phyloP scores from a whole-genome alignment of 164 flowering plant species.

The Stephania japonica region DNA sequence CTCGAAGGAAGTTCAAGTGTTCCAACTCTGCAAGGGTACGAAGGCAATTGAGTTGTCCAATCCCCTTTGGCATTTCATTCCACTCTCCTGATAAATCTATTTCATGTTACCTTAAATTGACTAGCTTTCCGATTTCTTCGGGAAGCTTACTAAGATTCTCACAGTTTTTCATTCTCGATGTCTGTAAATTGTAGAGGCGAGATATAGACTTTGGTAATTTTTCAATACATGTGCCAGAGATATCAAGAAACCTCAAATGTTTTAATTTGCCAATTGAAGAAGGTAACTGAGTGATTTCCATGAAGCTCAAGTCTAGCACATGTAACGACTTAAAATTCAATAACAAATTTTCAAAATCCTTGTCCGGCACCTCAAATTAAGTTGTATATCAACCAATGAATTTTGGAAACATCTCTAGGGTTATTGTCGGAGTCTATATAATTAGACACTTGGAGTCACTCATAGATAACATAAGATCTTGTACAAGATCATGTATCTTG shows the following conservation, averaged over 20 bases:
- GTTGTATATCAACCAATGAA: not conserved
- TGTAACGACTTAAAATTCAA: not conserved
- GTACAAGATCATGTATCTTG: not conserved
- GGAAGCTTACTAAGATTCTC: not conserved
- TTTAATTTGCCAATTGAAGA: not conserved
- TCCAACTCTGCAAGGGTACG: constrained; percentile 6
- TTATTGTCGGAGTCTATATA: not conserved
- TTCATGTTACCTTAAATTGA: not conserved
- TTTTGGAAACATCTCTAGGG: not conserved
- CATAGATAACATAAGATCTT: not conserved
- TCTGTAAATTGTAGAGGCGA: not conserved
- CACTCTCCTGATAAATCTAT: not conserved
- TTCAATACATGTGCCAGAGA: not conserved
- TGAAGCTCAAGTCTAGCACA: constrained; percentile 7
- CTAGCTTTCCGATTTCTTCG: not conserved
- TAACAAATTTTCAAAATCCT: not conserved
- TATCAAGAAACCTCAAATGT: constrained; percentile 10
- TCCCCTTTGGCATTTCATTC: not conserved
- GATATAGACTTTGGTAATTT: not conserved
- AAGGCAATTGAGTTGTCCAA: not conserved
- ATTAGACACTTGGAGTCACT: not conserved
- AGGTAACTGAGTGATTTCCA: not conserved
- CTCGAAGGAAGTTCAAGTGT: constrained; percentile 5
- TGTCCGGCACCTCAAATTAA: not conserved
- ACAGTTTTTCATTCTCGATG: not conserved